Evolutionary conservation across 2,329 filamentous ascomycete species (phyloP), one percentile per base, ranked within the genome.

Genomic region (Aspergillus niger): DNA sequence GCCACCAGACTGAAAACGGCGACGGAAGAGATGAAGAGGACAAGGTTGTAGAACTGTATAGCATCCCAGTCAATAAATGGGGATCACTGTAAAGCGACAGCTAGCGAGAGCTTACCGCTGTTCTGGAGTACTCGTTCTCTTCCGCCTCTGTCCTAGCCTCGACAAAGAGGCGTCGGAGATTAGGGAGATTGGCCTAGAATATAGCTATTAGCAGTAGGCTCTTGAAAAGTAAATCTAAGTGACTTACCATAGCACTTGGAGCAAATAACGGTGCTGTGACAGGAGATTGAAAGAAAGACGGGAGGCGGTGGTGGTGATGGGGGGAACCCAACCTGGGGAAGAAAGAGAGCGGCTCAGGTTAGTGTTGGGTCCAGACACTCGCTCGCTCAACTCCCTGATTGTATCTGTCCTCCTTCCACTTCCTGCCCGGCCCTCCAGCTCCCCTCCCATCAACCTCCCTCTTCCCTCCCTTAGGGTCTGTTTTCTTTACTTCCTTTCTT

Each of bases 1-100:
- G 94, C 95, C 63, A 95, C 88, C 62, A 99, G 81, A 74, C 94
- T 96, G 80, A 98, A 97, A 62, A 97, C 87, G 7, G 94, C 92
- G 24, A 99, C 91, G 0, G 95, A 97, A 24, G 93, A 95, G 83
- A 99, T 94, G 80, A 98, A 99, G 2, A 98, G 82, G 1, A 97
- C 92, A 0, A 96, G 87, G 72, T 99, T 98, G 79, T 99, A 99
- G 76, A 99, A 99, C 95, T 77, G 52, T 22, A 13, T 8, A 43
- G 11, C 17, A 15, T 8, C n/a, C 6, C 8, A 20, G 38, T 71
- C 36, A 70, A 62, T 11, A 30, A 20, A 44, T n/a, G 39, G 8
- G 8, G 3, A 36, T 48, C 8, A 30, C 22, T 8, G 10, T 15
- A 28, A 3, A 7, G 22, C 24, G 32, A 17, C 6, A 20, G 15